phyloP scores from a whole-genome alignment of 2,329 filamentous ascomycete species.

The Chaetothyriales sp. region DNA sequence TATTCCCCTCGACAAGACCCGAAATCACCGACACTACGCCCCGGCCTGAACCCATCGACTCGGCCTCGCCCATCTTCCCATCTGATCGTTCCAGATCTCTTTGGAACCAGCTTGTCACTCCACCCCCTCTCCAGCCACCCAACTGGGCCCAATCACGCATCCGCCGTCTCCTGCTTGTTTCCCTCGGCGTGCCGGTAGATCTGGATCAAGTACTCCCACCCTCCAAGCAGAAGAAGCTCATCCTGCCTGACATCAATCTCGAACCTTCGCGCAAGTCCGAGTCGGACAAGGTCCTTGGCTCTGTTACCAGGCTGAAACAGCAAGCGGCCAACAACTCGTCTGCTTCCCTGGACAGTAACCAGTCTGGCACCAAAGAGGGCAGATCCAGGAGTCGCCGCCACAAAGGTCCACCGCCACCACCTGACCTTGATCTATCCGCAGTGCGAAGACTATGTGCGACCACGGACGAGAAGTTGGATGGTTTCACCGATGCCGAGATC shows the following conservation, averaged over 20 bases:
- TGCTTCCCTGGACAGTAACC: slow-evolving; percentile 19
- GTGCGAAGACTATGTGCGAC: slow-evolving; percentile 67
- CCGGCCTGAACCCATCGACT: slow-evolving; percentile 26
- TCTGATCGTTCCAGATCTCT: slow-evolving; percentile 77
- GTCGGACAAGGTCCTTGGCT: slow-evolving; percentile 37
- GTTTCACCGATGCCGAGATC: slow-evolving; percentile 66
- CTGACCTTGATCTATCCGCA: slow-evolving; percentile 62
- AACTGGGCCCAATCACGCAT: slow-evolving; percentile 97
- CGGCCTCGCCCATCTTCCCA: slow-evolving; percentile 50
- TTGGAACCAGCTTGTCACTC: slow-evolving; percentile 91
- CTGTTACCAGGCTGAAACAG: slow-evolving; percentile 20
- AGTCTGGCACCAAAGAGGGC: slow-evolving; percentile 17
- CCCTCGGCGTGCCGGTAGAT: slow-evolving; percentile 87
- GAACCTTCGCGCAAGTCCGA: slow-evolving; percentile 39
- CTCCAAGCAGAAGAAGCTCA: slow-evolving; percentile 93
- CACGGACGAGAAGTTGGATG: slow-evolving; percentile 66
- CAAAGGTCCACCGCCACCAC: slow-evolving; percentile 42
- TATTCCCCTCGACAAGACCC: slow-evolving; percentile 29
- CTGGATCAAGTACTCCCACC: slow-evolving; percentile 93
- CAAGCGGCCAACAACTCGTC: slow-evolving; percentile 22
- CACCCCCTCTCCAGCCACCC: slow-evolving; percentile 82
- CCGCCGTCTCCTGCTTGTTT: slow-evolving; percentile 85
- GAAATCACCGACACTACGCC: slow-evolving; percentile 20
- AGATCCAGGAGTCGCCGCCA: slow-evolving; percentile 28
- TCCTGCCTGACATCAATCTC: slow-evolving; percentile 64